A percentile compares a stretch with the other conserved stretches of the same genome.
Conservation (phyloP, 2,329 filamentous ascomycete genomes). For the Ampelomyces quisqualis region DNA sequence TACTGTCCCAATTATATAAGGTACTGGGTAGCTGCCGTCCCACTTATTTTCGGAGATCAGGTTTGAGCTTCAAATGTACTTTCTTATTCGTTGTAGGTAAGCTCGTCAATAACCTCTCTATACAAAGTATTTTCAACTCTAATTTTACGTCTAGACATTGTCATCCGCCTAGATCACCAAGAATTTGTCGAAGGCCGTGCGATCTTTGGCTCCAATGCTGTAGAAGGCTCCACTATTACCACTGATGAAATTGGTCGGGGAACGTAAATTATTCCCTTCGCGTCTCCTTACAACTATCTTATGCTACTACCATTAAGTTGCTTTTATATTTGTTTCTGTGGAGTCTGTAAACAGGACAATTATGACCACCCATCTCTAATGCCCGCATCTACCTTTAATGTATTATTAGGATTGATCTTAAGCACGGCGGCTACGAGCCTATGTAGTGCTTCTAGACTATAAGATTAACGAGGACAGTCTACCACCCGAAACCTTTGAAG, state of each 20-base stretch:
- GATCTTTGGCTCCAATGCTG: conserved; percentile 32
- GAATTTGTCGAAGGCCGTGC: conserved; percentile 39
- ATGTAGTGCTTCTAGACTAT: no score
- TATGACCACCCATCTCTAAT: no score
- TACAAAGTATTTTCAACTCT: background rate
- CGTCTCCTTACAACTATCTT: background rate
- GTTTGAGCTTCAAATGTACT: no score
- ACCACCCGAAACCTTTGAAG: no score
- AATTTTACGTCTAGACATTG: conserved; percentile 50
- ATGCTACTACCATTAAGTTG: conserved; percentile 24
- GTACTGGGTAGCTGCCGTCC: no score
- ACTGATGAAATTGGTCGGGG: conserved; percentile 35
- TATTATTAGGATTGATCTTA: no score
- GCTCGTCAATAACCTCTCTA: background rate
- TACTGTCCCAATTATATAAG: no score
- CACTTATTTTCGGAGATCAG: no score
- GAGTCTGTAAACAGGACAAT: no score
- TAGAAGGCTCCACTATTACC: conserved; percentile 18
- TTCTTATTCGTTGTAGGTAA: conserved; percentile 57
- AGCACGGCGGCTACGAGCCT: no score
- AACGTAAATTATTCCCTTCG: conserved; percentile 12
- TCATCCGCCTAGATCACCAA: conserved; percentile 57
- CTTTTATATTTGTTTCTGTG: conserved; percentile 36
- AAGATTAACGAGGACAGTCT: no score
- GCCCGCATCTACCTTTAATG: no score